Conservation (phyloP, 108 stramenopile genomes). For the Cylindrotheca fusiformis region DNA sequence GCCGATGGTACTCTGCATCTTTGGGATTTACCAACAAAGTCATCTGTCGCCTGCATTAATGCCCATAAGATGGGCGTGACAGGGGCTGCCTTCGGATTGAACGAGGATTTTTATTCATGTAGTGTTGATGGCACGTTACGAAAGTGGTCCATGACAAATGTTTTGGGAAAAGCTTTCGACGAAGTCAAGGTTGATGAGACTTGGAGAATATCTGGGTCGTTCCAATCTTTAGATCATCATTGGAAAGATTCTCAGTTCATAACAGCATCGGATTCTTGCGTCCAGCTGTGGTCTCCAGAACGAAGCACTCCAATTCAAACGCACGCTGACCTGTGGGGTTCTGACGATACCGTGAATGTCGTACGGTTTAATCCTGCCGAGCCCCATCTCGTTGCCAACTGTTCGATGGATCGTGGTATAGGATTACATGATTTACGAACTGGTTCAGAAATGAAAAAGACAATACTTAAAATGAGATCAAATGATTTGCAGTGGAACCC, state of each 20-base stretch:
- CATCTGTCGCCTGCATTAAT: constrained; percentile 69
- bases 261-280: constrained; percentile 87
- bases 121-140: constrained; percentile 89
- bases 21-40: constrained; percentile 91
- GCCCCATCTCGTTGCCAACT: constrained; percentile 85
- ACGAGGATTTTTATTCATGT: constrained; percentile 85
- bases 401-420: constrained; percentile 88
- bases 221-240: constrained; percentile 95
- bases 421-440: constrained; percentile 93
- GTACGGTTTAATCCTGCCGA: constrained; percentile 97
- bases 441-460: constrained; percentile 85
- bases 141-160: constrained; percentile 52
- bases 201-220: constrained; percentile 53
- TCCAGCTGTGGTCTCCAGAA: constrained; percentile 90
- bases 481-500: constrained; percentile 99
- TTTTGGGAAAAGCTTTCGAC: constrained; percentile 17
- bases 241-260: constrained; percentile 84
- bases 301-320: constrained; percentile 82
- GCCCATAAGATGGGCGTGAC: constrained; percentile 70
- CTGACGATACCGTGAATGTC: constrained; percentile 87
- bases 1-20: constrained; percentile 92
- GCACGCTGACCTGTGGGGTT: constrained; percentile 85
- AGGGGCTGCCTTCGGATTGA: constrained; percentile 67
- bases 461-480: constrained; percentile 86
- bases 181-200: constrained; percentile 31